Evolutionary conservation across 176 grass and related monocot genomes (phyloP), one percentile per base, ranked within the genome.

Genomic region (Oryza glumipatula): DNA sequence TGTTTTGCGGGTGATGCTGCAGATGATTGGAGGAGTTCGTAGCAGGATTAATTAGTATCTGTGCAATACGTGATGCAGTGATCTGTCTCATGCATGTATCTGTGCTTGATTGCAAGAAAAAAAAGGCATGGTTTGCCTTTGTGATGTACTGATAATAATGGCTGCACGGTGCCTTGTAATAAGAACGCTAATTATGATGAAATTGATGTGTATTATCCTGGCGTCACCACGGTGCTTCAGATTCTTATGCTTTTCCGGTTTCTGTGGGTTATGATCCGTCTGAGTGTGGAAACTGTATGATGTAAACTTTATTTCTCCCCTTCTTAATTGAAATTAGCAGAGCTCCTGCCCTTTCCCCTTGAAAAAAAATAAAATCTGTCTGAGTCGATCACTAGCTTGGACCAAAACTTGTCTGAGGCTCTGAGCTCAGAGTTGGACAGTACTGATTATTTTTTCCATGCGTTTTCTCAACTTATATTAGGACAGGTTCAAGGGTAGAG

Each of bases 81-180:
- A 70, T 15, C 16, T 68, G 63, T 70, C 33, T 89, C 68, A 41
- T 47, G 39, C 48, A 74, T 75, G 28, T 12, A 44, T 75, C 13
- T 16, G 45, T 60, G 70, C 68, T 74, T 63, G 54, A 28, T 60
- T 14, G 44, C 9, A 36, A 7, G 26, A 26, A 21, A 16, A 6
- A 76, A 11, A 54, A 11, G 47, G 21, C 22, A 36, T 9, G 76
- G 56, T 73, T 43, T 67, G 10, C 15, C 30, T 24, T 24, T 64
- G 66, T 47, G 51, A 48, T 73, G 28, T 84, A 24, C 70, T 45
- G 24, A 11, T 84, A 68, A 68, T 76, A 54, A 82, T 60, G 85
- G 78, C 26, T 60, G 73, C 67, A 86, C 67, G 84, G 79, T 83
- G 79, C 60, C 60, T 83, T 83, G 74, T 83, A 90, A 86, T 86